Base-by-base conservation (phyloP, 768 basidiomycete species). In the Suillus occidentalis region DNA sequence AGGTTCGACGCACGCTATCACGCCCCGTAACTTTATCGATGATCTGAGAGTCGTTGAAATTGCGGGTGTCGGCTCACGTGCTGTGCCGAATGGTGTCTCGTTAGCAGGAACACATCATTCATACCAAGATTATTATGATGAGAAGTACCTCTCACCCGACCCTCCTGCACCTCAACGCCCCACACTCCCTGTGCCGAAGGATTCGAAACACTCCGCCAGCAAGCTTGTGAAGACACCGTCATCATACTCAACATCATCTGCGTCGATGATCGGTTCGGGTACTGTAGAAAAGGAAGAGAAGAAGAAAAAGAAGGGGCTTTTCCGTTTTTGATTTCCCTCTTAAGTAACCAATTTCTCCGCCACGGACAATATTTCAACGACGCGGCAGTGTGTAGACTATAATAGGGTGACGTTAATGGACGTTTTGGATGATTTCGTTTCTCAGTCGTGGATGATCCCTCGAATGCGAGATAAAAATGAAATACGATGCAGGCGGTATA, bases 1-100 rank as follows among this genome's bases (percentile, higher is more conserved):
- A 97, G 97, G 97, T 34, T 97, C 97, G 5, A 96, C 95, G 6
- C 95, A 99, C 74, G 81, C 88, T 10, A 70, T 89, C 62, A 95
- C 93, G 1, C 96, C 97, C 2, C 87, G 89, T 42, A 80, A 87
- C 34, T 97, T 97, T 73, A 79, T 96, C 57, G 89, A 91, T 65
- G 95, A 98, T 73, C 82, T 99, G 64, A 91, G 91, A 75, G 88
- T 90, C 22, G 82, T 99, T 18, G 95, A 95, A 52, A 80, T 94
- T 37, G 88, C 89, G n/a, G 95, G 96, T 8, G 86, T 91, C 25
- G 95, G 95, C 22, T 94, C 91, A 7, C 82, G 81, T 62, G 83
- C 87, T 18, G 67, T 87, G 37, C 90, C 91, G 6, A 92, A 91
- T 67, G 92, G 92, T 12, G 74, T 92, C 10, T 78, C 81, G 36